A percentile compares a stretch with the other conserved stretches of the same genome.
Conservation (phyloP, 73 alveolate species). For the Paramecium sonneborni region DNA sequence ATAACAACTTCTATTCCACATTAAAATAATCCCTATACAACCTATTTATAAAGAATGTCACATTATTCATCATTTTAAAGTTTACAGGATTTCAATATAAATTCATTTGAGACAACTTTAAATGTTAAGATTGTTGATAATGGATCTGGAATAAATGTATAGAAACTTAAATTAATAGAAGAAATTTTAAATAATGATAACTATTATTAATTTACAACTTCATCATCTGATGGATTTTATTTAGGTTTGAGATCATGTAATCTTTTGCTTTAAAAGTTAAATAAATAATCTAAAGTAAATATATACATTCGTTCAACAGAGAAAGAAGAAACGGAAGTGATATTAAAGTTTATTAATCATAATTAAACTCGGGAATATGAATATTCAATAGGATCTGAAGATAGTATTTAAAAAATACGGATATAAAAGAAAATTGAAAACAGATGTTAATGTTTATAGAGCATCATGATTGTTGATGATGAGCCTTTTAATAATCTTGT, state of each 20-base stretch:
- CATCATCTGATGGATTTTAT: slow-evolving; percentile 28
- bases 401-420: neutral
- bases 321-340: neutral
- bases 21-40: neutral
- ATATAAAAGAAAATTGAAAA: neutral
- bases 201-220: neutral
- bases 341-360: neutral
- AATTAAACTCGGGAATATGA: neutral
- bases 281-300: neutral
- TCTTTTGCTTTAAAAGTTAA: neutral
- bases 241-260: slow-evolving; percentile 49
- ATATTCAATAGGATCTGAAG: neutral
- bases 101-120: neutral
- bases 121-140: slow-evolving; percentile 4
- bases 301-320: neutral
- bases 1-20: neutral
- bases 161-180: neutral
- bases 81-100: neutral
- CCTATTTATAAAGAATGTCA: neutral
- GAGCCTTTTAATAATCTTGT: slow-evolving; percentile 33
- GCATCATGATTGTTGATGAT: slow-evolving; percentile 39
- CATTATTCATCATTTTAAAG: neutral
- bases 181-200: slow-evolving; percentile 28
- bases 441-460: neutral
- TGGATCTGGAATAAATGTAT: slow-evolving; percentile 20